These are phyloP conservation scores for Jimgerdemannia lactiflua DNA, from an alignment of 192 early-diverging fungal genomes.

Conservation along the genomic window DNA sequence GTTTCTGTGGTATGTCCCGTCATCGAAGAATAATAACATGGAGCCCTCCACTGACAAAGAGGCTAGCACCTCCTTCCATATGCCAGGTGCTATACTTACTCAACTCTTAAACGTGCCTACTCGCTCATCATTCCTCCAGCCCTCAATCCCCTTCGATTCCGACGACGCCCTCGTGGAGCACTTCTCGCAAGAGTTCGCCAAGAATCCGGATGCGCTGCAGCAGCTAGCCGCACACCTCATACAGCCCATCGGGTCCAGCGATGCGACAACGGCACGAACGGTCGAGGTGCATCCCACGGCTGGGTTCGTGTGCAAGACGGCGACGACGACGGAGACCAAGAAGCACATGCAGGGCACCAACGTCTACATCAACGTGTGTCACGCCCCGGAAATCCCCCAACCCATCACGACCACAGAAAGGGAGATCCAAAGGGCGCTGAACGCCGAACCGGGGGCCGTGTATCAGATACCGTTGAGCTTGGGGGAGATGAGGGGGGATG, in stretches of 20 bases:
- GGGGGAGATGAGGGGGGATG: slow-evolving; percentile 44
- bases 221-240: background rate
- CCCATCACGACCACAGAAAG: slow-evolving; percentile 53
- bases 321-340: background rate
- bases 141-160: background rate
- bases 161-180: background rate
- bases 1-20: background rate
- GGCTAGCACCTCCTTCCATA: no score
- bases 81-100: background rate
- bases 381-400: slow-evolving; percentile 48
- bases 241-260: background rate
- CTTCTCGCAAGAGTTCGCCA: background rate
- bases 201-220: background rate
- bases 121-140: background rate
- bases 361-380: slow-evolving; percentile 68
- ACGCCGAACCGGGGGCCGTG: slow-evolving; percentile 50
- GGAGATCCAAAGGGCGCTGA: slow-evolving; percentile 62
- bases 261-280: background rate
- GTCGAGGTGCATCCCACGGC: background rate
- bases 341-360: slow-evolving; percentile 17
- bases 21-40: background rate
- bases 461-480: slow-evolving; percentile 68
- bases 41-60: no score
- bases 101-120: background rate
- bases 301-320: background rate